These are phyloP conservation scores for Heliosperma pusillum DNA, from an alignment of 148 eudicot genomes.

Conservation along the genomic window DNA sequence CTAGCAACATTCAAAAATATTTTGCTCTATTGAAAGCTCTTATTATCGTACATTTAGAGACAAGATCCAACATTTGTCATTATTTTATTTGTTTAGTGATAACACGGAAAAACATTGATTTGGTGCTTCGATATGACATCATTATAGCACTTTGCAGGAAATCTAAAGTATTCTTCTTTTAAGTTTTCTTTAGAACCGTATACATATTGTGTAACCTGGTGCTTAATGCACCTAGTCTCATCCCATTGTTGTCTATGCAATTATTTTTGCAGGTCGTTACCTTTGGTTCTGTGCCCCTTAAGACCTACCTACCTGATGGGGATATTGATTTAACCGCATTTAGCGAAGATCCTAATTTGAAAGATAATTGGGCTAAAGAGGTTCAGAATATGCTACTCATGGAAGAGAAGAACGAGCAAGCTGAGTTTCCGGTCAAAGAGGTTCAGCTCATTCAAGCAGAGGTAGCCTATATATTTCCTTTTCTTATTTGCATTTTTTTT, in stretches of 20 bases:
- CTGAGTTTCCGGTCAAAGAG: slow-evolving; percentile 81
- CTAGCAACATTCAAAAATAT: neutral
- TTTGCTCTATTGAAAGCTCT: neutral
- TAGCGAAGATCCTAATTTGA: slow-evolving; percentile 45
- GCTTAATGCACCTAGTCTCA: slow-evolving; percentile 4
- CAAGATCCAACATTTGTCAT: neutral
- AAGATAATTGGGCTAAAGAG: slow-evolving; percentile 68
- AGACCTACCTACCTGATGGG: slow-evolving; percentile 93
- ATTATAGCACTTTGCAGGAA: neutral
- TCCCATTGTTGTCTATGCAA: slow-evolving; percentile 14
- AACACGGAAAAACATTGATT: neutral
- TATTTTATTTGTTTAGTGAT: neutral
- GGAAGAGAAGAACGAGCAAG: slow-evolving; percentile 69
- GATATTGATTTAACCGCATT: slow-evolving; percentile 85
- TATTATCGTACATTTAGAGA: neutral
- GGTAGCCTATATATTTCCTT: slow-evolving; percentile 39
- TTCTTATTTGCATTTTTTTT: neutral
- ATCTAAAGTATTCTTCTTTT: neutral
- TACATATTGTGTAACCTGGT: neutral
- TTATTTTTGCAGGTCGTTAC: slow-evolving; percentile 58
- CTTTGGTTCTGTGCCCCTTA: slow-evolving; percentile 91
- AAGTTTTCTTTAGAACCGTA: neutral
- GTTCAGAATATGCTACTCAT: slow-evolving; percentile 63
- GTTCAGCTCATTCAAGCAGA: slow-evolving; percentile 93
- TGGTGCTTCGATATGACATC: slow-evolving; percentile 1